A percentile compares a stretch with the other conserved stretches of the same genome.
phyloP scores from a whole-genome alignment of 75 land plant species.

The Cryptomeria japonica region DNA sequence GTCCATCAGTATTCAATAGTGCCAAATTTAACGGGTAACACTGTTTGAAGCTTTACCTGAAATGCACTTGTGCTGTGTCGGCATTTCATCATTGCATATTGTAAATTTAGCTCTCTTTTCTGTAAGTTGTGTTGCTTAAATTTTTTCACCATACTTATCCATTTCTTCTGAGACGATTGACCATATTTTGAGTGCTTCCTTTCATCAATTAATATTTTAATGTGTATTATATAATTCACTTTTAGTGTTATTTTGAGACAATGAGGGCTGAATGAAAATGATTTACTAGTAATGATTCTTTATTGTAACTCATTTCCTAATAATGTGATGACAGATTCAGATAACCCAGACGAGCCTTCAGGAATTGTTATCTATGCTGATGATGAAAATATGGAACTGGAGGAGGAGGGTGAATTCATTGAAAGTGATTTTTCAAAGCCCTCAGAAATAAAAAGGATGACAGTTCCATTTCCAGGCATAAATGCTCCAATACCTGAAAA shows the following conservation, averaged over 20 bases:
- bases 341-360: constrained; percentile 70
- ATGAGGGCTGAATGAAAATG: neutral
- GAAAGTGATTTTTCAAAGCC: constrained; percentile 28
- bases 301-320: neutral
- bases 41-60: neutral
- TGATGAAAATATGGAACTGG: constrained; percentile 26
- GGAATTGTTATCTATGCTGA: constrained; percentile 79
- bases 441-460: constrained; percentile 49
- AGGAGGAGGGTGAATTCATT: constrained; percentile 79
- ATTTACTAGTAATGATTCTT: neutral
- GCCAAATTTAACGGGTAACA: too few species aligned
- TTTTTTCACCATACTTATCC: neutral
- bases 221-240: neutral
- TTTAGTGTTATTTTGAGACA: neutral
- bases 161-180: neutral
- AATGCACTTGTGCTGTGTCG: neutral
- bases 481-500: constrained; percentile 88
- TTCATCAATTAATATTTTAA: neutral
- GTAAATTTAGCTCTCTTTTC: neutral
- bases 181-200: neutral
- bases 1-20: too few species aligned
- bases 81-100: neutral
- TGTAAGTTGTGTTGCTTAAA: neutral
- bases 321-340: constrained; percentile 36
- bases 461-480: constrained; percentile 84